phyloP scores from a whole-genome alignment of 1,284 basidiomycete species.

The Tilletia horrida region DNA sequence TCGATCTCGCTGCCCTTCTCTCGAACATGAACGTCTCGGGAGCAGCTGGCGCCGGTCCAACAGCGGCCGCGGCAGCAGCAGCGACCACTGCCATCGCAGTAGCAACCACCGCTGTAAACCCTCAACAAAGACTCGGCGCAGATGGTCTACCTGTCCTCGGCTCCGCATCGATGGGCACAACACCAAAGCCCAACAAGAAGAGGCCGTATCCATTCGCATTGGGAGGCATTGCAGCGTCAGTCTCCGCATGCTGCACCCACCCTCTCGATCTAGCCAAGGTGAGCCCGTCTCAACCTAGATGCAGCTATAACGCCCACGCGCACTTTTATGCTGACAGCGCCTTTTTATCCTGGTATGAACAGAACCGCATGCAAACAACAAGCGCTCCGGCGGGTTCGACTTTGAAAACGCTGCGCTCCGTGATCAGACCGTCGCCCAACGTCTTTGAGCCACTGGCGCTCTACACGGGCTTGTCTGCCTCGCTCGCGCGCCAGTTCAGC shows the following conservation, averaged over 20 bases:
- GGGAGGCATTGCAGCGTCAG: conserved; percentile 48
- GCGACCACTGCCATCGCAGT: neutral
- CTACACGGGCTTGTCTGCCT: conserved; percentile 50
- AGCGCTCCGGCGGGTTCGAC: conserved; percentile 35
- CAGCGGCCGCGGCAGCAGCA: neutral
- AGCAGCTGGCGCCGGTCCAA: neutral
- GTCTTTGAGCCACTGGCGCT: conserved; percentile 24
- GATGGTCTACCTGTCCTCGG: too few species aligned
- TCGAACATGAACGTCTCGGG: conserved; percentile 3
- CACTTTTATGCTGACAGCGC: too few species aligned
- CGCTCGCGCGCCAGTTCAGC: conserved; percentile 51
- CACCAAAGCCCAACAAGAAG: neutral
- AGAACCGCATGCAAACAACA: conserved; percentile 55
- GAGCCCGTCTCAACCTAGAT: too few species aligned
- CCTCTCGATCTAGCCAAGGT: conserved; percentile 53
- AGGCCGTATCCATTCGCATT: conserved; percentile 39
- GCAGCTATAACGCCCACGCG: too few species aligned
- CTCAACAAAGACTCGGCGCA: neutral
- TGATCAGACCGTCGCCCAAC: conserved; percentile 33
- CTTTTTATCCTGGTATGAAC: conserved; percentile 9
- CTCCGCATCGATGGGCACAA: neutral
- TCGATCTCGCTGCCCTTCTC: neutral
- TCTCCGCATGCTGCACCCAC: conserved; percentile 53
- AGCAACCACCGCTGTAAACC: neutral
- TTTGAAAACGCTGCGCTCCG: conserved; percentile 5